Evolutionary conservation across 2,329 filamentous ascomycete species (phyloP), one percentile per base, ranked within the genome.

Genomic region (Chrysoporthe deuterocubensis): DNA sequence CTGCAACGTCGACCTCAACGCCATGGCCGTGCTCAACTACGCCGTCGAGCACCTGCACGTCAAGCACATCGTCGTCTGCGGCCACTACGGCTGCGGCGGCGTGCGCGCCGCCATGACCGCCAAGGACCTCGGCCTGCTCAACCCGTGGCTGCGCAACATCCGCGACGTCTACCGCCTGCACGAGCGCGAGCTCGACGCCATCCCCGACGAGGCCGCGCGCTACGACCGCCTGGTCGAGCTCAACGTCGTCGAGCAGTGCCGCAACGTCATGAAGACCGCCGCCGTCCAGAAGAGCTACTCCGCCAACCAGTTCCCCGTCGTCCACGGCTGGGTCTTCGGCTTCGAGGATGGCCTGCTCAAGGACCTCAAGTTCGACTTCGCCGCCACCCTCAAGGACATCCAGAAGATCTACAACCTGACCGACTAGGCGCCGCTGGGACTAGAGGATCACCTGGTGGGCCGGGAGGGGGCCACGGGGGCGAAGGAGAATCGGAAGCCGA

Each of bases 21-120:
- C 90, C 62, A 89, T 92, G 78, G 87, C 87, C 77, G 93, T 97
- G 74, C 92, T 97, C 80, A 90, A 96, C 77, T 97, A 94, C 78
- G 92, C 93, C 71, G 93, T 97, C 71, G 84, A 86, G 74, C 89
- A 95, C 78, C 85, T 97, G 52, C 85, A 92, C 76, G 90, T 93
- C 77, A 93, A 93, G 83, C 91, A 93, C 83, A 91, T 93, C 73
- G 85, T 93, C 72, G 89, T 93, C 67, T 93, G 91, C 79, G 91
- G 91, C 34, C 91, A 93, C 83, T 92, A 92, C 82, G 89, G 89
- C 78, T 93, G 91, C 79, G 90, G 90, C 61, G 90, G 90, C 71
- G 90, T 93, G 78, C 90, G 91, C 79, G 90, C 90, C 46, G 90
- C 91, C 79, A 88, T 90, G 84, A 91, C 89, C 0, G 86, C 89